Percentiles rank a stretch among this genome's conserved stretches.
phyloP scores from a whole-genome alignment of 805 yeast genomes.

The Peterozyma xylosa region DNA sequence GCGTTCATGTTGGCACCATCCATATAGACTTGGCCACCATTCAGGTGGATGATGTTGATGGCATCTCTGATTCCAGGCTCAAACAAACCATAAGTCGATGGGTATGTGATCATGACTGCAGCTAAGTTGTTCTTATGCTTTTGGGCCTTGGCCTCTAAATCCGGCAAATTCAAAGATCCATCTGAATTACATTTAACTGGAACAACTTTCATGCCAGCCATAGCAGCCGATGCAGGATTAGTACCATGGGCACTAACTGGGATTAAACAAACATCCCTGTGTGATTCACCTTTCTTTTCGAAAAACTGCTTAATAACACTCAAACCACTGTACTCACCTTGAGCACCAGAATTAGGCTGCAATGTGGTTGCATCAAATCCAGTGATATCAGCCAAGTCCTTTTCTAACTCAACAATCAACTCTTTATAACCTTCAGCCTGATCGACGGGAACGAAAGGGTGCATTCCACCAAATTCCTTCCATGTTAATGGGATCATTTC shows the following conservation, averaged over 20 bases:
- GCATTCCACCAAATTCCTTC: conserved; percentile 85
- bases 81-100: conserved; percentile 93
- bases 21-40: conserved; percentile 94
- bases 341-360: conserved; percentile 98
- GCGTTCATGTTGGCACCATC: conserved; percentile 99
- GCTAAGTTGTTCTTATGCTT: conserved; percentile 68
- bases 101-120: conserved; percentile 94
- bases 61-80: conserved; percentile 88
- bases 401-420: conserved; percentile 67
- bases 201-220: conserved; percentile 92
- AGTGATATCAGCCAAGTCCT: conserved; percentile 84
- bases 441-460: conserved; percentile 85
- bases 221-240: conserved; percentile 96
- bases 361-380: conserved; percentile 87
- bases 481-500: conserved; percentile 92
- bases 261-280: conserved; percentile 82
- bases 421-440: conserved; percentile 87
- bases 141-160: conserved; percentile 64
- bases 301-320: conserved; percentile 78
- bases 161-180: conserved; percentile 81
- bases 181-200: conserved; percentile 80
- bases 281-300: conserved; percentile 57
- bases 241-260: conserved; percentile 99
- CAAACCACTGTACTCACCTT: conserved; percentile 94
- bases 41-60: conserved; percentile 71